Percentiles rank a stretch among this genome's conserved stretches.
Evolutionary conservation across 2,329 filamentous ascomycete genomes (phyloP).

Genomic region (Diaporthe helianthi): DNA sequence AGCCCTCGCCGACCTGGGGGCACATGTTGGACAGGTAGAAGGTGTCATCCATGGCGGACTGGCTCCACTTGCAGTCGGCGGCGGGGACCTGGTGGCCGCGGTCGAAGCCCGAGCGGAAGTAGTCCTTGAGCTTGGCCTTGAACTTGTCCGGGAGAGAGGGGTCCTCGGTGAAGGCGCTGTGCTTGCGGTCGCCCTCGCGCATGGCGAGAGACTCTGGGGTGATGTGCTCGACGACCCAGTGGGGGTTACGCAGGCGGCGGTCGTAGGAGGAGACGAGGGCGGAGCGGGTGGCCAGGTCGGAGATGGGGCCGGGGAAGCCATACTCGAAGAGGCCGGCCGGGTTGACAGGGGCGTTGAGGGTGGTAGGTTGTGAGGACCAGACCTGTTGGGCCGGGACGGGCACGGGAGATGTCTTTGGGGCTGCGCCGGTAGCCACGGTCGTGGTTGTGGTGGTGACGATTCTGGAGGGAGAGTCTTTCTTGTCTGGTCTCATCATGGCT

Average conservation of each 20-base stretch:
- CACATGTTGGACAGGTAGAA: conserved; percentile 97
- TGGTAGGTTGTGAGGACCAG: conserved; percentile 45
- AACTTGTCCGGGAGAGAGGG: conserved; percentile 80
- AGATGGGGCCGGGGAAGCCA: conserved; percentile 89
- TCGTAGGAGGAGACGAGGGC: conserved; percentile 90
- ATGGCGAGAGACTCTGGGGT: conserved; percentile 81
- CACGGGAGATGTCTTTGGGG: conserved; percentile 43
- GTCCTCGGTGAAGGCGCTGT: conserved; percentile 87
- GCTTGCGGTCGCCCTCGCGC: conserved; percentile 81
- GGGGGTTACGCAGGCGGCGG: conserved; percentile 86
- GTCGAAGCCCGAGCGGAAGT: conserved; percentile 94
- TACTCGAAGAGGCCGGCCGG: conserved; percentile 82
- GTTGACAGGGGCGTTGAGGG: conserved; percentile 64
- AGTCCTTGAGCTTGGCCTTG: conserved; percentile 89
- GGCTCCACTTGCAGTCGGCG: conserved; percentile 94
- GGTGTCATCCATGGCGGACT: conserved; percentile 92
- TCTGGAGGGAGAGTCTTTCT: conserved; percentile 47
- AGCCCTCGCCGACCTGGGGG: conserved; percentile 96
- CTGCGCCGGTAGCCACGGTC: conserved; percentile 42
- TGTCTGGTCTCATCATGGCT: conserved; percentile 60
- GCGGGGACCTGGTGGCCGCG: conserved; percentile 96
- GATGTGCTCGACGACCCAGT: conserved; percentile 97
- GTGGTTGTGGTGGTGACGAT: conserved; percentile 45
- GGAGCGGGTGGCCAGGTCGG: conserved; percentile 78
- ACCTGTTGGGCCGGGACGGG: conserved; percentile 66